Conservation (phyloP, 2,329 filamentous ascomycete species). For the Epichloe aotearoae region DNA sequence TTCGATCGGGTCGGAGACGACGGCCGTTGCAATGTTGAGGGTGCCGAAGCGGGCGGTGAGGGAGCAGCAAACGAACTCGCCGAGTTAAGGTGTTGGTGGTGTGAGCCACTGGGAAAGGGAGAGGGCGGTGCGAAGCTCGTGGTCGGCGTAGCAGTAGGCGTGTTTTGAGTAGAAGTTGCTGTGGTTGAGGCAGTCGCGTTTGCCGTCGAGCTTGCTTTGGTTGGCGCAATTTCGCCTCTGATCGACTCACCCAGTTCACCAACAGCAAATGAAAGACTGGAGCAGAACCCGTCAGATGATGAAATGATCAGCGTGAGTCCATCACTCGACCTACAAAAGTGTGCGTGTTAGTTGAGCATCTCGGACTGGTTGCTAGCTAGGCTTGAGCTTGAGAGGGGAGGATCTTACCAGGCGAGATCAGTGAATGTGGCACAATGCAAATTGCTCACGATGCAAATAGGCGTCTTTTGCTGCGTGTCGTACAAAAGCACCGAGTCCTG, state of each 20-base stretch:
- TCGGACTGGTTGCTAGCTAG: neutral
- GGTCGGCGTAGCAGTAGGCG: constrained; percentile 59
- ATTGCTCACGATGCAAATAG: constrained; percentile 90
- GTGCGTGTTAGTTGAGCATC: constrained; percentile 14
- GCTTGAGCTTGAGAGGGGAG: too few species aligned
- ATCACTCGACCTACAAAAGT: constrained; percentile 31
- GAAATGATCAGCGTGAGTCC: constrained; percentile 64
- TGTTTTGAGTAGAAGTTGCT: constrained; percentile 42
- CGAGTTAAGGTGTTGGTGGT: constrained; percentile 45
- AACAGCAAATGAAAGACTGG: constrained; percentile 67
- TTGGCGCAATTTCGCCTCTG: constrained; percentile 48
- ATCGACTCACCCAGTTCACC: constrained; percentile 79
- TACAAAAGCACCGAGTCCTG: constrained; percentile 92
- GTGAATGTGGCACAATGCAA: constrained; percentile 96
- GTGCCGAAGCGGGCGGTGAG: constrained; percentile 40
- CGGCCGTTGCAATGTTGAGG: constrained; percentile 51
- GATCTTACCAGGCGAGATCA: constrained; percentile 71
- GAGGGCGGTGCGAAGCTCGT: constrained; percentile 48
- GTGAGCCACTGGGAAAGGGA: constrained; percentile 34
- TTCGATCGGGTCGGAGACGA: constrained; percentile 76
- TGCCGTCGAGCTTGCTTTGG: constrained; percentile 29
- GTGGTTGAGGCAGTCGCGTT: constrained; percentile 25
- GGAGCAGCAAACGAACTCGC: constrained; percentile 43
- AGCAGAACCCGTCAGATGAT: constrained; percentile 98
- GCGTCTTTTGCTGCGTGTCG: constrained; percentile 92